phyloP scores from a whole-genome alignment of 2,329 filamentous ascomycete genomes.

The Blastomyces silverae region DNA sequence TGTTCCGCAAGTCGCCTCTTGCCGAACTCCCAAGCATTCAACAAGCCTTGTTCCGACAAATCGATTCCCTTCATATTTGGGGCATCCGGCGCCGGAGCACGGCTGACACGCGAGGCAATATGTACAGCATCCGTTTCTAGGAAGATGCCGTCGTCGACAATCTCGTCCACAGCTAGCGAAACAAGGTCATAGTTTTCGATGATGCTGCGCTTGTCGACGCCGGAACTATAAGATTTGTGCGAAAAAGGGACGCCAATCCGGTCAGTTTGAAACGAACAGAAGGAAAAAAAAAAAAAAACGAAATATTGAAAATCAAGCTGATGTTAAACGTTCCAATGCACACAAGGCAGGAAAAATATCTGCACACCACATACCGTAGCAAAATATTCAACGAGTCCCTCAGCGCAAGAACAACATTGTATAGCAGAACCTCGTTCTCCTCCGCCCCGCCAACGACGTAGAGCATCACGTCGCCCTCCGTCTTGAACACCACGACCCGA shows the following conservation, averaged over 20 bases:
- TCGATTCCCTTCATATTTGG: slow-evolving; percentile 86
- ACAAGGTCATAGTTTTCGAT: slow-evolving; percentile 98
- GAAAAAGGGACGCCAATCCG: not conserved
- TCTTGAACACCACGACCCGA: slow-evolving; percentile 93
- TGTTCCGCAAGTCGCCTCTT: slow-evolving; percentile 87
- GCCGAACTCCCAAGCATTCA: slow-evolving; percentile 89
- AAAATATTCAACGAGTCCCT: slow-evolving; percentile 83
- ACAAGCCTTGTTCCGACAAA: slow-evolving; percentile 87
- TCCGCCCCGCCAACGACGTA: slow-evolving; percentile 88
- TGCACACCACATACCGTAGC: slow-evolving; percentile 62
- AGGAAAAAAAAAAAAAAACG: slow-evolving; percentile 20
- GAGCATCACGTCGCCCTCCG: slow-evolving; percentile 92
- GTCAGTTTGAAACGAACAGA: slow-evolving; percentile 14
- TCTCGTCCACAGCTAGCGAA: slow-evolving; percentile 88
- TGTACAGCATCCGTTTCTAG: slow-evolving; percentile 95
- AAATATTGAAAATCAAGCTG: not conserved
- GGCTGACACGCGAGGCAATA: slow-evolving; percentile 85
- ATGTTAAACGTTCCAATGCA: not conserved
- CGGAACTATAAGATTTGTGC: slow-evolving; percentile 56
- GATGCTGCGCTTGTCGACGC: slow-evolving; percentile 93
- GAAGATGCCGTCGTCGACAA: slow-evolving; percentile 90
- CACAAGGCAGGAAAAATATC: not conserved
- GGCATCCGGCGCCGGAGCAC: slow-evolving; percentile 82
- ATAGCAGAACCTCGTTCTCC: slow-evolving; percentile 95
- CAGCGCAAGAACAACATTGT: slow-evolving; percentile 87